Evolutionary conservation across 768 basidiomycete genomes (phyloP).

Genomic region (Krasilnikovozyma curviuscula): DNA sequence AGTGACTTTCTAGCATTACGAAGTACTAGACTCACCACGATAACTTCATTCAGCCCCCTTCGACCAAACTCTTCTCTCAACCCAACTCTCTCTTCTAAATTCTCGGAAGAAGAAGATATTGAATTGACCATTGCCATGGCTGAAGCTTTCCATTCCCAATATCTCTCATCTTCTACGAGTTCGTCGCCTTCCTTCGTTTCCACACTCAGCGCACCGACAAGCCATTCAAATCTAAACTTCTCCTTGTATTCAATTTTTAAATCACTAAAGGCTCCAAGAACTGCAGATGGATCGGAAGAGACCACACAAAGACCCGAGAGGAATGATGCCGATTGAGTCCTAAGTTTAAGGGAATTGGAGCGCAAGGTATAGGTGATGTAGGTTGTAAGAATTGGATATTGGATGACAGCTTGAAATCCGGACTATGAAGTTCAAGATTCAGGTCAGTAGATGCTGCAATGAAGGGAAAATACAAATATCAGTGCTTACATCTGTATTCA

Average conservation of each 20-base stretch:
- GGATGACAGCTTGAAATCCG: slow-evolving; percentile 50
- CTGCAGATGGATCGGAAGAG: slow-evolving; percentile 28
- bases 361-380: slow-evolving; percentile 55
- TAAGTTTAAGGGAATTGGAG: slow-evolving; percentile 41
- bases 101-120: slow-evolving; percentile 23
- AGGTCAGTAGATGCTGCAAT: slow-evolving; percentile 3
- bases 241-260: slow-evolving; percentile 53
- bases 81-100: slow-evolving; percentile 55
- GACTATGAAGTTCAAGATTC: slow-evolving; percentile 30
- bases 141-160: background rate
- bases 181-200: slow-evolving; percentile 27
- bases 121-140: slow-evolving; percentile 3
- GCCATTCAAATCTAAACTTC: slow-evolving; percentile 55
- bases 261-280: slow-evolving; percentile 62
- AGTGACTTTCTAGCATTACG: background rate
- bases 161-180: slow-evolving; percentile 19
- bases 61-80: slow-evolving; percentile 66
- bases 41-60: slow-evolving; percentile 61
- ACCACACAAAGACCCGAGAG: slow-evolving; percentile 60
- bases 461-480: background rate
- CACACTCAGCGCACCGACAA: slow-evolving; percentile 44
- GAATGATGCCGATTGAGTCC: slow-evolving; percentile 51
- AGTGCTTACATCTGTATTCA: slow-evolving; percentile 59
- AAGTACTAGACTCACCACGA: slow-evolving; percentile 42
- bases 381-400: slow-evolving; percentile 44